Conservation (phyloP, 2,329 filamentous ascomycete species). For the Fusarium annulatum region DNA sequence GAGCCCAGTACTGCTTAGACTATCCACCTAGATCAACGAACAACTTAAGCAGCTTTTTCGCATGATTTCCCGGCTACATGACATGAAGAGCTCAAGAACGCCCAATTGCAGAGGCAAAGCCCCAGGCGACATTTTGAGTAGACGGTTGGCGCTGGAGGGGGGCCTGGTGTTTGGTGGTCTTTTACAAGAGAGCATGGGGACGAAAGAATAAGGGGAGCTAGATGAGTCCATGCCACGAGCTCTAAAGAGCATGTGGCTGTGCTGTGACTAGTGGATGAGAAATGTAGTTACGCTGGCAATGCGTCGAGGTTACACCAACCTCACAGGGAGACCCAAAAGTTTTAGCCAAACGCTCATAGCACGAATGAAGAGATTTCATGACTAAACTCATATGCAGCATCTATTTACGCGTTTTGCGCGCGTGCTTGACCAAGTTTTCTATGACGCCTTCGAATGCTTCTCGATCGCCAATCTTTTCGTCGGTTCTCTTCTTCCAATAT, state of each 20-base stretch:
- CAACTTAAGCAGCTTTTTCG: slow-evolving; percentile 34
- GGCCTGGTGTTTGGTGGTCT: slow-evolving; percentile 42
- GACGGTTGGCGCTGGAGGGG: slow-evolving; percentile 43
- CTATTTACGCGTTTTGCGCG: slow-evolving; percentile 83
- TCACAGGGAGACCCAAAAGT: slow-evolving; percentile 36
- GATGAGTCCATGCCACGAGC: slow-evolving; percentile 14
- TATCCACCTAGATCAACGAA: slow-evolving; percentile 23
- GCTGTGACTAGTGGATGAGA: slow-evolving; percentile 29
- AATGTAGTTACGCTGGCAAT: slow-evolving; percentile 42
- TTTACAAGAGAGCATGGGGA: slow-evolving; percentile 31
- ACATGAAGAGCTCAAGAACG: slow-evolving; percentile 35
- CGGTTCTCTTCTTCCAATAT: slow-evolving; percentile 88
- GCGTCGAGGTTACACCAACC: slow-evolving; percentile 41
- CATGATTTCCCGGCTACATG: slow-evolving; percentile 39
- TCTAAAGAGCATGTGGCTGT: slow-evolving; percentile 13
- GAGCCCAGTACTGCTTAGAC: slow-evolving; percentile 61
- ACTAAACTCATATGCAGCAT: slow-evolving; percentile 30
- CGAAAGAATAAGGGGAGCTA: slow-evolving; percentile 19
- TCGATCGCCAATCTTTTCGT: slow-evolving; percentile 88
- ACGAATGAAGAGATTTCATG: slow-evolving; percentile 36
- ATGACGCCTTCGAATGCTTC: slow-evolving; percentile 97
- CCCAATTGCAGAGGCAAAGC: slow-evolving; percentile 32
- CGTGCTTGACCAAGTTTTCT: slow-evolving; percentile 94
- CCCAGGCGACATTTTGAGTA: slow-evolving; percentile 44
- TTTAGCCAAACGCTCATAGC: slow-evolving; percentile 34